Conservation (phyloP, 306 rosid genomes). For the Cucurbita argyrosperma region DNA sequence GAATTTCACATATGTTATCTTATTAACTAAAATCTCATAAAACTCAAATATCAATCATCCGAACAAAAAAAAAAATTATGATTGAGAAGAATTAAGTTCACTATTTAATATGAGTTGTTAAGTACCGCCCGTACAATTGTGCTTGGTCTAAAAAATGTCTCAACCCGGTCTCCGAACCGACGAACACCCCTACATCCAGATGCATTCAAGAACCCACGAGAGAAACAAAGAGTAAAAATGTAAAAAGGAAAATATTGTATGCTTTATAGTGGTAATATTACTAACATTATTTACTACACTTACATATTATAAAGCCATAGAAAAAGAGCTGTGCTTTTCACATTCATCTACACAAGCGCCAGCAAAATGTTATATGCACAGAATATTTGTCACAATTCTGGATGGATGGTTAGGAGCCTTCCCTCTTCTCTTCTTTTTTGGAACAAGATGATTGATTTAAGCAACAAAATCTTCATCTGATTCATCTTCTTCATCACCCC, state of each 20-base stretch:
- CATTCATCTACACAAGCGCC: background rate
- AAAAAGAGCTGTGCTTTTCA: background rate
- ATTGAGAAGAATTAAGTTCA: no score
- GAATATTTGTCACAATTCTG: background rate
- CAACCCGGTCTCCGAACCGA: no score
- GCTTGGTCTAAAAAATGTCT: no score
- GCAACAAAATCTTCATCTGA: constrained; percentile 29
- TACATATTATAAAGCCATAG: background rate
- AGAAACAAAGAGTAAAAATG: background rate
- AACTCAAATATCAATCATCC: no score
- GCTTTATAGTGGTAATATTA: background rate
- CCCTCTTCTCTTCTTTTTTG: background rate
- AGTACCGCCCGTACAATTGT: no score
- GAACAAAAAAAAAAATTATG: no score
- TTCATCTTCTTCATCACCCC: constrained; percentile 39
- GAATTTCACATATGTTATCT: no score
- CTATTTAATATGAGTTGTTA: no score
- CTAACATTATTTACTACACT: background rate
- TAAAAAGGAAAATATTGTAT: background rate
- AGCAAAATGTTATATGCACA: background rate
- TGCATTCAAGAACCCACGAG: background rate
- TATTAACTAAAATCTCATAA: no score
- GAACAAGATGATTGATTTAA: constrained; percentile 7
- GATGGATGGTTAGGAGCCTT: background rate
- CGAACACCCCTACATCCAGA: no score